Percentiles rank a stretch among this genome's conserved stretches.
Conservation (phyloP, 345 rosid genomes). For the Lenwebbia sp. region DNA sequence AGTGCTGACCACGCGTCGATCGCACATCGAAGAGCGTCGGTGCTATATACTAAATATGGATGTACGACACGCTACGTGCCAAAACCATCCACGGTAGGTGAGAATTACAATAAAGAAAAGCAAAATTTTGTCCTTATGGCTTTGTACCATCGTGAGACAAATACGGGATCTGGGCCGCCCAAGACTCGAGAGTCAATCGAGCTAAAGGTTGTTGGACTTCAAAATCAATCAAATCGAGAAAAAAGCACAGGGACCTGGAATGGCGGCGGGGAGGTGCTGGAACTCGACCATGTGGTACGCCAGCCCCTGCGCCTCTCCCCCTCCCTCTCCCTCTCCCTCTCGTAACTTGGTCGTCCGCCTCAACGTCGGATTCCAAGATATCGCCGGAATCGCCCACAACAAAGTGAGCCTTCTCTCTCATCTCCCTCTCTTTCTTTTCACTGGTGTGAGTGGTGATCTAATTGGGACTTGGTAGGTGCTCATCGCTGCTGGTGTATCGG, state of each 20-base stretch:
- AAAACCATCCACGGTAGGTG: no score
- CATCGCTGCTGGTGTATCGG: constrained; percentile 63
- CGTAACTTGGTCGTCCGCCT: background rate
- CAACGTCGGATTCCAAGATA: constrained; percentile 40
- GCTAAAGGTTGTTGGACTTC: background rate
- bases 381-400: constrained; percentile 56
- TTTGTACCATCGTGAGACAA: no score
- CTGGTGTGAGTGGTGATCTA: no score
- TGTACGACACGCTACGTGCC: no score
- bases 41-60: no score
- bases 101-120: no score
- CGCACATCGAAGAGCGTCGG: no score
- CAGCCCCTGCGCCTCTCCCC: background rate
- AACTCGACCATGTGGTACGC: background rate
- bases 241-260: no score
- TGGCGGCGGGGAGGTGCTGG: background rate
- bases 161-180: no score
- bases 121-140: no score
- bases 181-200: background rate
- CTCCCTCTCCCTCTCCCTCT: background rate
- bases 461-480: constrained; percentile 36
- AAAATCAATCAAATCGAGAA: background rate
- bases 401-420: constrained; percentile 23
- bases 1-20: no score
- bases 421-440: background rate